Conservation (phyloP, 208 protist species). For the Kentomonas sorsogonicus region DNA sequence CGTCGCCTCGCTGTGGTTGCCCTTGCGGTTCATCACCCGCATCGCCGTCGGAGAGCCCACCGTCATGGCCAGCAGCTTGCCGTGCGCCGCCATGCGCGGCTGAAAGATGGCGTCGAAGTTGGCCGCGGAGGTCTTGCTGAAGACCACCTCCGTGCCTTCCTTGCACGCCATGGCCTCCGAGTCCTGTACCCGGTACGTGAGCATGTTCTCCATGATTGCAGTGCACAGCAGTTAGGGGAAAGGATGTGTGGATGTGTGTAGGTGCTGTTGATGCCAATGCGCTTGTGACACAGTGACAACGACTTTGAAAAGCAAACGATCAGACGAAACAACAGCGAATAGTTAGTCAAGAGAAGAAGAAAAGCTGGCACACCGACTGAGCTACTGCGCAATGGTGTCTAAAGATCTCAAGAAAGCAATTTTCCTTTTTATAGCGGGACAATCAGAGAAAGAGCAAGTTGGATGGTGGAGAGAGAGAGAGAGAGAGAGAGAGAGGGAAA, state of each 20-base stretch:
- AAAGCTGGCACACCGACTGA: neutral
- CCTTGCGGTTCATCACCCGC: conserved; percentile 65
- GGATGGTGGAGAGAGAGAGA: neutral
- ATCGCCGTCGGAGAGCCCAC: conserved; percentile 77
- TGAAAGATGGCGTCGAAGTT: conserved; percentile 37
- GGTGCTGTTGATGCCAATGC: neutral
- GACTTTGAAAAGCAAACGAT: neutral
- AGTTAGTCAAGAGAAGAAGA: conserved; percentile 6
- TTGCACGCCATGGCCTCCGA: conserved; percentile 50
- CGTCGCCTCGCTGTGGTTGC: conserved; percentile 57
- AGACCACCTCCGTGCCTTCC: conserved; percentile 48
- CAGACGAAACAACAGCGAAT: conserved; percentile 1
- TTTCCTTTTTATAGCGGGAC: conserved; percentile 5
- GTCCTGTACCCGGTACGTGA: conserved; percentile 54
- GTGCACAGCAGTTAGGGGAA: no score
- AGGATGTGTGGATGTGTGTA: no score
- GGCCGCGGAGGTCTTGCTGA: conserved; percentile 62
- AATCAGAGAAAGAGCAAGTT: conserved; percentile 1
- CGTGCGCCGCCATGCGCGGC: conserved; percentile 56
- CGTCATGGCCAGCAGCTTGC: conserved; percentile 74
- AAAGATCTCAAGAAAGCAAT: no score
- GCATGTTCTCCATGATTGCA: conserved; percentile 53
- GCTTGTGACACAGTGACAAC: neutral
- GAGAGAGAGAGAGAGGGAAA: neutral
- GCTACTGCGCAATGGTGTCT: neutral